Conservation (phyloP, 345 rosid genomes). For the Camelina neglecta region DNA sequence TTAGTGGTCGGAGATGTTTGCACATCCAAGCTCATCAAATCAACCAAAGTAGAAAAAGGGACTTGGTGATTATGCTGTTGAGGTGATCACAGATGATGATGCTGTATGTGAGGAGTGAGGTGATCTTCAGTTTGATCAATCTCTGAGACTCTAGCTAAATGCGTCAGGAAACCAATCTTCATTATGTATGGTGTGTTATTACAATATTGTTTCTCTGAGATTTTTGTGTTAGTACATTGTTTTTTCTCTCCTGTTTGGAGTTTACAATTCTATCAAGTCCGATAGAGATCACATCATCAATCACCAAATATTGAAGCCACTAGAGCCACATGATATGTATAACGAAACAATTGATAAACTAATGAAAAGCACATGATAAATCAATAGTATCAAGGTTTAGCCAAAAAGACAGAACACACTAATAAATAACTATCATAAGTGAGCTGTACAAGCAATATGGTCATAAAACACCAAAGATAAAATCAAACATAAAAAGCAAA, state of each 20-base stretch:
- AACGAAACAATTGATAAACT: background rate
- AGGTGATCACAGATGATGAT: background rate
- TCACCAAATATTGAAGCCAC: conserved; percentile 50
- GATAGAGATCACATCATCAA: conserved; percentile 6
- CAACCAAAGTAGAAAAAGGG: background rate
- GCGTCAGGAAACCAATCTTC: background rate
- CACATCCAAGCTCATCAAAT: conserved; percentile 30
- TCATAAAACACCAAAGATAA: conserved; percentile 31
- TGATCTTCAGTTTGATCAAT: background rate
- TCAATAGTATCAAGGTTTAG: conserved; percentile 25
- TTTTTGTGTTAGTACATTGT: too few relatives aligned
- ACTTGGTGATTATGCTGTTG: background rate
- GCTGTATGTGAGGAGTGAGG: background rate
- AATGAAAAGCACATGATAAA: conserved; percentile 1
- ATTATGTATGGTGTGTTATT: too few relatives aligned
- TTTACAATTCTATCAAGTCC: background rate
- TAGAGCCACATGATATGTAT: conserved; percentile 27
- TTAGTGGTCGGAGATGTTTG: conserved; percentile 37
- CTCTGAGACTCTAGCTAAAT: background rate
- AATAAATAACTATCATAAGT: conserved; percentile 14
- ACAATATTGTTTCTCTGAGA: background rate
- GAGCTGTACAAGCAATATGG: conserved; percentile 39
- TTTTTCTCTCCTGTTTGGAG: conserved; percentile 9
- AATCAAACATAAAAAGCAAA: conserved; percentile 28
- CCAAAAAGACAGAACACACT: conserved; percentile 27